These are phyloP conservation scores for Kurtzmaniella quercitrusa DNA, from an alignment of 1,139 yeast species.

Conservation along the genomic window DNA sequence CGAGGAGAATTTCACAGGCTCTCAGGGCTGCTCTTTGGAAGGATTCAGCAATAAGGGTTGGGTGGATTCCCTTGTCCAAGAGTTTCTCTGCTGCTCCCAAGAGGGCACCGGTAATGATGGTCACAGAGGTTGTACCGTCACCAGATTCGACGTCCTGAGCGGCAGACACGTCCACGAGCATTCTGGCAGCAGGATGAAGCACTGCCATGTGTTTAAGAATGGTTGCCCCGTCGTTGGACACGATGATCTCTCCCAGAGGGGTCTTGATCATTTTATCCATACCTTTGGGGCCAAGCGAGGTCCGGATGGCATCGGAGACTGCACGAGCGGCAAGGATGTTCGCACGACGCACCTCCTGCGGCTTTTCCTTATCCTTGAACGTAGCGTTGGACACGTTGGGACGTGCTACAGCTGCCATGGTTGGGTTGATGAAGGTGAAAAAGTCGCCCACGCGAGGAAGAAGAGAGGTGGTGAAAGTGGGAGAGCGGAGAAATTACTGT, in stretches of 20 bases:
- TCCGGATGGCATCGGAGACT: constrained; percentile 96
- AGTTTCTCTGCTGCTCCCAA: constrained; percentile 92
- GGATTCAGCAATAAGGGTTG: constrained; percentile 90
- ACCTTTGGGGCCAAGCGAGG: constrained; percentile 97
- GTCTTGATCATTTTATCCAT: constrained; percentile 99
- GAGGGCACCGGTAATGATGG: constrained; percentile 89
- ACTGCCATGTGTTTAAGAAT: constrained; percentile 97
- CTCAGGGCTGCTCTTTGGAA: constrained; percentile 91
- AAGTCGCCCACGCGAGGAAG: constrained; percentile 10
- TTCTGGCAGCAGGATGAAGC: constrained; percentile 95
- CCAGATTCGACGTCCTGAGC: constrained; percentile 99
- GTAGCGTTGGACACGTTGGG: constrained; percentile 64
- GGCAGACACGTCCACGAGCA: constrained; percentile 95
- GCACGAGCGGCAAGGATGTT: constrained; percentile 96
- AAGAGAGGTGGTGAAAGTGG: background rate
- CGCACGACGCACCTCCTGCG: constrained; percentile 91
- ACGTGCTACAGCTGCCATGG: constrained; percentile 4
- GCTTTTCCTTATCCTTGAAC: constrained; percentile 92
- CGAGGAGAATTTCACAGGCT: constrained; percentile 78
- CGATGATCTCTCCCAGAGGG: constrained; percentile 84
- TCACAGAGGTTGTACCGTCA: constrained; percentile 98
- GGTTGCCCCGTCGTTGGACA: constrained; percentile 97
- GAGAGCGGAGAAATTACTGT: background rate
- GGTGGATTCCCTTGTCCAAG: constrained; percentile 89
- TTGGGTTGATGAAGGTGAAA: background rate